Evolutionary conservation across 2,329 filamentous ascomycete genomes (phyloP).

Genomic region (Aspergillus chevalieri): DNA sequence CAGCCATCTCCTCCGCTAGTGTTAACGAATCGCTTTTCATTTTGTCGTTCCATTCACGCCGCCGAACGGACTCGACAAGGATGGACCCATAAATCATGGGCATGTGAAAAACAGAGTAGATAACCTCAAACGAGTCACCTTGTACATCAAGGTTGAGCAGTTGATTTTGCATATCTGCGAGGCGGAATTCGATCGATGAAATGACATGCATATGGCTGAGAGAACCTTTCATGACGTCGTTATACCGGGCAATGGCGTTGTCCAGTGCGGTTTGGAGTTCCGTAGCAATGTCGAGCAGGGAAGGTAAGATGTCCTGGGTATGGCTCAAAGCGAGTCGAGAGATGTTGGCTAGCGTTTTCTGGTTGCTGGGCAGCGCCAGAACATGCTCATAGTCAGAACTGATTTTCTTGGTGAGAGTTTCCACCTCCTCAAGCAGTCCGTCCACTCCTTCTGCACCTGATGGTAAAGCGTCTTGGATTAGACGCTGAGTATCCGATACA

Average conservation of each 20-base stretch:
- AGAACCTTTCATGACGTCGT: conserved; percentile 59
- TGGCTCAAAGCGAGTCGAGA: conserved; percentile 60
- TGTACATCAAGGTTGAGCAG: conserved; percentile 68
- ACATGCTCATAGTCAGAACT: conserved; percentile 77
- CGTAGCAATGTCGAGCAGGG: conserved; percentile 50
- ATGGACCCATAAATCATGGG: conserved; percentile 88
- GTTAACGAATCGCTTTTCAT: conserved; percentile 80
- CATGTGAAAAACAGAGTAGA: conserved; percentile 73
- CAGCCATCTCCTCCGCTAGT: conserved; percentile 84
- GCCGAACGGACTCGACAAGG: conserved; percentile 74
- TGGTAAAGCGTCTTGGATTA: conserved; percentile 39
- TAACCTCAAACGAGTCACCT: conserved; percentile 72
- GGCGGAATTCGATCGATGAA: conserved; percentile 68
- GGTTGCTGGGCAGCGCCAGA: conserved; percentile 59
- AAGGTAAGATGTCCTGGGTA: conserved; percentile 58
- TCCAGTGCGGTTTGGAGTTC: conserved; percentile 49
- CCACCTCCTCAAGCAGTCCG: conserved; percentile 74
- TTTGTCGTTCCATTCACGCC: conserved; percentile 87
- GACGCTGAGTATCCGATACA: conserved; percentile 46
- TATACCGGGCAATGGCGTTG: conserved; percentile 57
- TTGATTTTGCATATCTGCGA: conserved; percentile 65
- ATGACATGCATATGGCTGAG: conserved; percentile 75
- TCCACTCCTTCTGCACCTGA: conserved; percentile 57
- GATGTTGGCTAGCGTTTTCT: conserved; percentile 57
- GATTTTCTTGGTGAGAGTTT: conserved; percentile 79